phyloP scores from a whole-genome alignment of 2,329 filamentous ascomycete species.

The Cadophora malorum region DNA sequence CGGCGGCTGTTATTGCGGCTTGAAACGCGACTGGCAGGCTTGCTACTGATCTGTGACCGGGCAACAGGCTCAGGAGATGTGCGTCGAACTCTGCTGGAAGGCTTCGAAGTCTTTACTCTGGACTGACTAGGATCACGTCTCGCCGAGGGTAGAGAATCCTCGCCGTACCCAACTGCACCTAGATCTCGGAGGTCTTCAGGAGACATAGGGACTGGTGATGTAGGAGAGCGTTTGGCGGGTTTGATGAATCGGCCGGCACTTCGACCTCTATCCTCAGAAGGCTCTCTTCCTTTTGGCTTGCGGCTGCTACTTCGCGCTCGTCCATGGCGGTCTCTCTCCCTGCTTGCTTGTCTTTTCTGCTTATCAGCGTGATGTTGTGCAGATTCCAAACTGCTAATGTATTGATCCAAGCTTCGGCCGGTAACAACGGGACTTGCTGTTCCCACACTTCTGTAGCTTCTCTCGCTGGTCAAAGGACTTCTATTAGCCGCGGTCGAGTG shows the following conservation, averaged over 20 bases:
- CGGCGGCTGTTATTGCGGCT: conserved; percentile 51
- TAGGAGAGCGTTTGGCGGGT: conserved; percentile 84
- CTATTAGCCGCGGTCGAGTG: conserved; percentile 57
- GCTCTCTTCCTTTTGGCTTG: conserved; percentile 60
- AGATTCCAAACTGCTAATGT: conserved; percentile 84
- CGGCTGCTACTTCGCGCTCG: conserved; percentile 55
- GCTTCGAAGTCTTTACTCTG: conserved; percentile 46
- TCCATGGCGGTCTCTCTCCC: conserved; percentile 53
- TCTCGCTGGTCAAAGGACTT: conserved; percentile 47
- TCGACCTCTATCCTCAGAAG: conserved; percentile 74
- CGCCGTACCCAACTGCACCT: conserved; percentile 48
- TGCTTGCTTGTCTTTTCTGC: conserved; percentile 55
- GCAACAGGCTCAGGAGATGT: conserved; percentile 40
- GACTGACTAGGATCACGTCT: conserved; percentile 38
- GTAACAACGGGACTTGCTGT: conserved; percentile 61
- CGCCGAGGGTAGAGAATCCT: conserved; percentile 42
- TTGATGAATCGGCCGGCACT: conserved; percentile 71
- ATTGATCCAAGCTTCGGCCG: conserved; percentile 76
- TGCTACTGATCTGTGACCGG: conserved; percentile 31
- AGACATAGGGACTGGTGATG: conserved; percentile 93
- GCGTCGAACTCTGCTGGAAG: conserved; percentile 44
- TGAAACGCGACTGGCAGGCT: conserved; percentile 43
- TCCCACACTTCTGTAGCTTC: conserved; percentile 54
- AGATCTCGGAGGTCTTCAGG: conserved; percentile 79
- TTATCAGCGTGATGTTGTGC: conserved; percentile 68